Evolutionary conservation across 2,329 filamentous ascomycete species (phyloP).

Genomic region (Paraphaeosphaeria minitans): DNA sequence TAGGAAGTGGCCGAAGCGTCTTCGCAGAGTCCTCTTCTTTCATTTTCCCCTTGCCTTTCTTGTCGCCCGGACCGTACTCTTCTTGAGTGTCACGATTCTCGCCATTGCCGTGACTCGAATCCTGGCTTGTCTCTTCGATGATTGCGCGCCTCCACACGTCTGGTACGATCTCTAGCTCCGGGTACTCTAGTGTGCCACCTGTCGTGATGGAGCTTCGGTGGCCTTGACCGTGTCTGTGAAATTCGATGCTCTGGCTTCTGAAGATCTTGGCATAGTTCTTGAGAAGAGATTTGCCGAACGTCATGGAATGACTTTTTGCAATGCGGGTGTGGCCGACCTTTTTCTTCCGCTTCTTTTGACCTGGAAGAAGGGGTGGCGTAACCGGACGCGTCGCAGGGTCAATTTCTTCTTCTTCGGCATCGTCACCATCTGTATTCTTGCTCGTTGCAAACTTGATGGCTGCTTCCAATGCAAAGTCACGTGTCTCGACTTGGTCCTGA

Average conservation of each 20-base stretch:
- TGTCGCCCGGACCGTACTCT: slow-evolving; percentile 11
- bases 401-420: slow-evolving; percentile 21
- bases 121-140: slow-evolving; percentile 15
- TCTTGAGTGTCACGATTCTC: not conserved
- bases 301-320: slow-evolving; percentile 60
- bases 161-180: slow-evolving; percentile 55
- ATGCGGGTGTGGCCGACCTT: slow-evolving; percentile 69
- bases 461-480: slow-evolving; percentile 51
- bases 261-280: slow-evolving; percentile 54
- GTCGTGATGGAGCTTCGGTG: slow-evolving; percentile 51
- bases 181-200: slow-evolving; percentile 51
- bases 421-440: slow-evolving; percentile 19
- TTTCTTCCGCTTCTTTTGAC: slow-evolving; percentile 52
- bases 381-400: slow-evolving; percentile 31
- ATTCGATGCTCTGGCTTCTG: slow-evolving; percentile 46
- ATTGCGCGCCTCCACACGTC: slow-evolving; percentile 36
- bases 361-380: slow-evolving; percentile 25
- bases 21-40: slow-evolving; percentile 29
- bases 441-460: slow-evolving; percentile 32
- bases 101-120: not conserved
- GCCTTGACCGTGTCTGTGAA: slow-evolving; percentile 48
- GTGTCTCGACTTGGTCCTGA: slow-evolving; percentile 46
- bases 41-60: slow-evolving; percentile 18
- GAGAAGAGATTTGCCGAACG: slow-evolving; percentile 47
- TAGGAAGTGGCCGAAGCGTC: slow-evolving; percentile 33